Conservation (phyloP, 805 yeast species). For the Starmerella riodocensis region DNA sequence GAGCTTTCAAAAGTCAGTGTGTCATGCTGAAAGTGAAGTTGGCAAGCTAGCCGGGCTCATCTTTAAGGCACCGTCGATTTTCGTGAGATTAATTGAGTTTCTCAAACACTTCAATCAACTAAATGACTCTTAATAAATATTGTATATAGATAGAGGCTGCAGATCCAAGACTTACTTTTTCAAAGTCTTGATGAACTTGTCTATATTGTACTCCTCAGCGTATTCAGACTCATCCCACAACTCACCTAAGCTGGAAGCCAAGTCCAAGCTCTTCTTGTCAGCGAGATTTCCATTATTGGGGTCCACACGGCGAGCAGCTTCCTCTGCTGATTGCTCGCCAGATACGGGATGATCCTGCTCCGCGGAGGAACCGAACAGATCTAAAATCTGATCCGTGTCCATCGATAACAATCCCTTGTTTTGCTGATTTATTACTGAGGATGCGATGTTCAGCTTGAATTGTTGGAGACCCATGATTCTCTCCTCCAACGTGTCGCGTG, state of each 20-base stretch:
- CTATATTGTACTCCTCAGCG: constrained; percentile 92
- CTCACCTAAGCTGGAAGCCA: constrained; percentile 43
- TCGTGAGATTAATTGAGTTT: too few relatives aligned
- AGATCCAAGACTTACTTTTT: too few relatives aligned
- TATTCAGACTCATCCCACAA: constrained; percentile 95
- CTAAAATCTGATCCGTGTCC: constrained; percentile 91
- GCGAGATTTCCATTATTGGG: constrained; percentile 37
- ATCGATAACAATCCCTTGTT: constrained; percentile 89
- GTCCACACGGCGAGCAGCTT: constrained; percentile 30
- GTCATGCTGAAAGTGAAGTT: too few relatives aligned
- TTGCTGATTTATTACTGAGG: constrained; percentile 91
- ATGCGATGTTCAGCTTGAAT: constrained; percentile 94
- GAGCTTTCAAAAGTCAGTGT: too few relatives aligned
- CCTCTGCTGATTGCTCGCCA: constrained; percentile 19
- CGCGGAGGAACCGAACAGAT: constrained; percentile 70
- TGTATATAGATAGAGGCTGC: constrained; percentile 1
- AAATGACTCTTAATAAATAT: neutral
- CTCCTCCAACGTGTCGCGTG: constrained; percentile 87
- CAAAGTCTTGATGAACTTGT: constrained; percentile 74
- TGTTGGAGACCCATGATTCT: constrained; percentile 97
- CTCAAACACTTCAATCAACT: neutral
- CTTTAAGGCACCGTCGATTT: too few relatives aligned
- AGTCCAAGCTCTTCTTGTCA: constrained; percentile 59
- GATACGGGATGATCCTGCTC: constrained; percentile 24
- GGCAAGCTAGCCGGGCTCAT: too few relatives aligned